phyloP scores from a whole-genome alignment of 371 early-diverging fungal genomes.

The Mortierella sp. region DNA sequence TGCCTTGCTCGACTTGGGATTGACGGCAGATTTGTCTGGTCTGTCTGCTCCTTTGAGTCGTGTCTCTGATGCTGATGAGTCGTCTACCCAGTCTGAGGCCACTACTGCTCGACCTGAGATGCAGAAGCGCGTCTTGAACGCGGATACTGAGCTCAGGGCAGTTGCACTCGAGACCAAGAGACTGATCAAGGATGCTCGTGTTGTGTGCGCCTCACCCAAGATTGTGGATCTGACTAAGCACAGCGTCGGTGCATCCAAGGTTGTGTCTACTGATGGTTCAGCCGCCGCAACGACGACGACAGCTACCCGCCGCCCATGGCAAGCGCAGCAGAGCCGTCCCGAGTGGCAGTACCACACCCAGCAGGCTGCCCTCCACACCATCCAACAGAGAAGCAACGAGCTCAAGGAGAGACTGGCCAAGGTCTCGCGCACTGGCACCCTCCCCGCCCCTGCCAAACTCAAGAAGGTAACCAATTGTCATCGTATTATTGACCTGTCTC shows the following conservation, averaged over 20 bases:
- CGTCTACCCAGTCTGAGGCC: neutral
- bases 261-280: slow-evolving; percentile 31
- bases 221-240: slow-evolving; percentile 63
- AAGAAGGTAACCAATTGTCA: slow-evolving; percentile 50
- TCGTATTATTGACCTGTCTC: neutral
- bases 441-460: slow-evolving; percentile 27
- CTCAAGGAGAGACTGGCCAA: slow-evolving; percentile 62
- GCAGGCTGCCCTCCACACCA: slow-evolving; percentile 75
- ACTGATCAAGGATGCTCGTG: slow-evolving; percentile 64
- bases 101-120: slow-evolving; percentile 3
- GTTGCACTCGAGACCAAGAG: slow-evolving; percentile 57
- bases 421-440: slow-evolving; percentile 26
- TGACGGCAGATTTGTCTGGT: slow-evolving; percentile 38
- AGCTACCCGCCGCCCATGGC: slow-evolving; percentile 63
- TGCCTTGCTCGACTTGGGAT: slow-evolving; percentile 60
- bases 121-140: slow-evolving; percentile 20
- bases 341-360: slow-evolving; percentile 81
- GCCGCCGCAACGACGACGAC: slow-evolving; percentile 18
- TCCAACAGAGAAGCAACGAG: slow-evolving; percentile 73
- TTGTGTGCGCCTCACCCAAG: slow-evolving; percentile 67
- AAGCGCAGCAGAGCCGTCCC: slow-evolving; percentile 68
- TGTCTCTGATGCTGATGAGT: slow-evolving; percentile 20
- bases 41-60: slow-evolving; percentile 27
- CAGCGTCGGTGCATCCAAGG: slow-evolving; percentile 31
- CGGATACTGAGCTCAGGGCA: slow-evolving; percentile 47